Percentiles rank a stretch among this genome's conserved stretches.
Conservation (phyloP, 345 rosid species). For the Sisymbrium altissimum region DNA sequence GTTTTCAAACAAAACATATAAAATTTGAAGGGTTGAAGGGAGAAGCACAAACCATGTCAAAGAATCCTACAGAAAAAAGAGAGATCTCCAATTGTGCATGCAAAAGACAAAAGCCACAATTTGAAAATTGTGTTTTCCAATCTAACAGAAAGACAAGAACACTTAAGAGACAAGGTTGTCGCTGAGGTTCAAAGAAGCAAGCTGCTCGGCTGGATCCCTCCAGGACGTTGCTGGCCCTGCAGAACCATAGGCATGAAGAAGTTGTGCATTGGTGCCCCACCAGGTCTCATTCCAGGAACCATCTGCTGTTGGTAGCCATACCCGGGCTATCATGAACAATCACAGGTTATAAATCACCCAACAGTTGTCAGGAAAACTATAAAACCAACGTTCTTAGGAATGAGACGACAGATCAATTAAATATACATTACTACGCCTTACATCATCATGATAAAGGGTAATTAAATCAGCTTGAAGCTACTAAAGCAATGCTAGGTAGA, state of each 20-base stretch:
- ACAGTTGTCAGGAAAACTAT: neutral
- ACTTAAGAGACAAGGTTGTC: slow-evolving; percentile 52
- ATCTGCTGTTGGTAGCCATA: slow-evolving; percentile 95
- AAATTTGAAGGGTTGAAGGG: neutral
- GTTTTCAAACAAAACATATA: neutral
- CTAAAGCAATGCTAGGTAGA: neutral
- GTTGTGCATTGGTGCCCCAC: slow-evolving; percentile 67
- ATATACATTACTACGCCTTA: neutral
- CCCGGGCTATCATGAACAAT: slow-evolving; percentile 53
- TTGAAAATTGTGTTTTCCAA: neutral
- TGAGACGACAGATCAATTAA: neutral
- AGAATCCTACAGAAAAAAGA: slow-evolving; percentile 7
- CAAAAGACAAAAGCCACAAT: slow-evolving; percentile 19
- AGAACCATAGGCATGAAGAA: slow-evolving; percentile 92
- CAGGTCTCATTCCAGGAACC: slow-evolving; percentile 91
- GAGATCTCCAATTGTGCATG: neutral
- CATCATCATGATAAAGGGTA: neutral
- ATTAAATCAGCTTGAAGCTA: neutral
- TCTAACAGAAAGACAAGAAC: neutral
- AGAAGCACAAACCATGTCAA: slow-evolving; percentile 14
- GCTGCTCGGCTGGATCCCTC: slow-evolving; percentile 73
- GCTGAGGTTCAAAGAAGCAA: slow-evolving; percentile 64
- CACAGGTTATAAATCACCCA: neutral
- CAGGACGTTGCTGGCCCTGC: slow-evolving; percentile 87
- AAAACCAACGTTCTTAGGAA: neutral